These are phyloP conservation scores for Trametes elegans DNA, from an alignment of 768 basidiomycete species.

Conservation along the genomic window DNA sequence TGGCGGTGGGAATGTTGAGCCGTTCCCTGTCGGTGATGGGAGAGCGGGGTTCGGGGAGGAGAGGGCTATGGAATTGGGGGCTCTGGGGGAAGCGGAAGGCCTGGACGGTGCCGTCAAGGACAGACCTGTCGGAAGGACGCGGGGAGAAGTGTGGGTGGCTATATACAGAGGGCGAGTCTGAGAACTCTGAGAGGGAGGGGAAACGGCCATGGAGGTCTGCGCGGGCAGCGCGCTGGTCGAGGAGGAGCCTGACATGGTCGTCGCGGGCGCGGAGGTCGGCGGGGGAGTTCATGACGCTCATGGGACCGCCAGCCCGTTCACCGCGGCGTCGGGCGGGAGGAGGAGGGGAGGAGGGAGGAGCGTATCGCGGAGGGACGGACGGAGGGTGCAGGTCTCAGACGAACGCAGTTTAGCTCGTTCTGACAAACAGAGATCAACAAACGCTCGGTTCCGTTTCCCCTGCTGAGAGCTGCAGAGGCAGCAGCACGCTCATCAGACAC, in stretches of 20 bases:
- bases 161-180: slow-evolving; percentile 72
- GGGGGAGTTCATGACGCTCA: slow-evolving; percentile 34
- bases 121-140: slow-evolving; percentile 34
- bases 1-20: slow-evolving; percentile 46
- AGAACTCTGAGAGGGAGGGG: slow-evolving; percentile 54
- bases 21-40: slow-evolving; percentile 36
- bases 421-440: slow-evolving; percentile 20
- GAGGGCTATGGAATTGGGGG: slow-evolving; percentile 8
- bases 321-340: slow-evolving; percentile 14
- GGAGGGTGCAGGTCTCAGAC: slow-evolving; percentile 9
- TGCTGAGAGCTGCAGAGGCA: background rate
- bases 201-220: slow-evolving; percentile 47
- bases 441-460: slow-evolving; percentile 12
- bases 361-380: slow-evolving; percentile 22
- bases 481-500: background rate
- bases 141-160: slow-evolving; percentile 60
- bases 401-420: slow-evolving; percentile 9
- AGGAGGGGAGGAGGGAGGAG: slow-evolving; percentile 14
- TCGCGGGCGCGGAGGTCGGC: slow-evolving; percentile 37
- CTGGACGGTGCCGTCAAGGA: slow-evolving; percentile 28
- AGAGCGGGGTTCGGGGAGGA: slow-evolving; percentile 23
- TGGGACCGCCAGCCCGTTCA: background rate
- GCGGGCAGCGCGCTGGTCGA: slow-evolving; percentile 53
- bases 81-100: slow-evolving; percentile 30
- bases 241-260: slow-evolving; percentile 47